Evolutionary conservation across 31 red algal genomes (phyloP).

Genomic region (Asparagopsis taxiformis): DNA sequence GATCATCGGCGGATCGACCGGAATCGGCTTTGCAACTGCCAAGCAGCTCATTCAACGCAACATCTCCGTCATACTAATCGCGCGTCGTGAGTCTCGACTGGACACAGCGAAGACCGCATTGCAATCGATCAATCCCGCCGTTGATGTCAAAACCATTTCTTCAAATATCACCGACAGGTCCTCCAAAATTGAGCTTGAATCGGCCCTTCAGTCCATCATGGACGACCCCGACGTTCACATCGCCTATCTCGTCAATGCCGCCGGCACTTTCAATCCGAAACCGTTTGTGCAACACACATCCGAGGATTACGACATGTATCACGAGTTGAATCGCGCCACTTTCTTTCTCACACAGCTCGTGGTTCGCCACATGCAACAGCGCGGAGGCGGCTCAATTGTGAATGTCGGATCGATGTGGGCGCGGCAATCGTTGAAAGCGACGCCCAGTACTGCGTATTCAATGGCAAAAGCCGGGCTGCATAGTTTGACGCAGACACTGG

Average conservation of each 20-base stretch:
- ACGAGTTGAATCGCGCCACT: neutral
- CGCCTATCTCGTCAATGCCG: constrained; percentile 10
- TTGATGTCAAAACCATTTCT: neutral
- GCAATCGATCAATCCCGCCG: neutral
- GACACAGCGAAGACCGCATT: neutral
- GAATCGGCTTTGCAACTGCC: constrained; percentile 7
- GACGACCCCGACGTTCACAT: neutral
- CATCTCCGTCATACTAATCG: constrained; percentile 6
- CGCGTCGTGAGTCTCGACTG: neutral
- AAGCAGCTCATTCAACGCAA: neutral
- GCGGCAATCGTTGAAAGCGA: constrained; percentile 20
- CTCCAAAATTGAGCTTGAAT: neutral
- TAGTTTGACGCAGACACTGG: constrained; percentile 17
- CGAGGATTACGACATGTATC: constrained; percentile 14
- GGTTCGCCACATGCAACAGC: constrained; percentile 3
- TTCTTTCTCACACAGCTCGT: constrained; percentile 24
- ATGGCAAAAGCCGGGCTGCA: constrained; percentile 35
- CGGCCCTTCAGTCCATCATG: neutral
- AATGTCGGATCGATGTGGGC: constrained; percentile 37
- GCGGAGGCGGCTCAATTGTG: constrained; percentile 19
- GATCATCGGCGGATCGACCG: constrained; percentile 18
- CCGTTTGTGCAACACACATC: constrained; percentile 14
- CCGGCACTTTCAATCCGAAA: constrained; percentile 20
- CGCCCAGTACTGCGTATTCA: constrained; percentile 14
- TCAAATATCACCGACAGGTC: neutral